Evolutionary conservation across 768 basidiomycete species (phyloP).

Genomic region (Suillus ampliporus): DNA sequence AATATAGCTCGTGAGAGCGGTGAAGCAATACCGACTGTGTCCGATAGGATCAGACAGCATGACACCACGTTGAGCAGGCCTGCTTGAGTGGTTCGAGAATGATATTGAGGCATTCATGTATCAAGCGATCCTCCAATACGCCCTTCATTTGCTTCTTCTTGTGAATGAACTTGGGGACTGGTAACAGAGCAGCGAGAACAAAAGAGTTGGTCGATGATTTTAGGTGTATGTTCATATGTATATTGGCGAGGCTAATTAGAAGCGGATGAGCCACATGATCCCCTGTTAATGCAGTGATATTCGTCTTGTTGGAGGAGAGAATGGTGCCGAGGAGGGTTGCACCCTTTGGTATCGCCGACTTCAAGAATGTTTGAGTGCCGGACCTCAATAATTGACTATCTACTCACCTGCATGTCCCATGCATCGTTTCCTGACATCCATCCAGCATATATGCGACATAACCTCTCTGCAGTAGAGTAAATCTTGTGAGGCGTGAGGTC

Average conservation of each 20-base stretch:
- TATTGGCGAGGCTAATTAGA: slow-evolving; percentile 38
- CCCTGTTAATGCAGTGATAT: slow-evolving; percentile 37
- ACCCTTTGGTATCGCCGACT: slow-evolving; percentile 23
- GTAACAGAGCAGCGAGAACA: slow-evolving; percentile 31
- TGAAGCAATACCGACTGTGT: too few relatives aligned
- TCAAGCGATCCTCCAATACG: slow-evolving; percentile 23
- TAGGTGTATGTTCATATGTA: slow-evolving; percentile 30
- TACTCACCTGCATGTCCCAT: too few relatives aligned
- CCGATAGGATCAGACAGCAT: too few relatives aligned
- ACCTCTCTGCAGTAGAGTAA: too few relatives aligned
- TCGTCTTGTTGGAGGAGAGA: slow-evolving; percentile 39
- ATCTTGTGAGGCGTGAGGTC: not conserved
- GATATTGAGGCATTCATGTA: slow-evolving; percentile 25
- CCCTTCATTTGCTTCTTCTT: slow-evolving; percentile 21
- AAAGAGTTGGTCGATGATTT: slow-evolving; percentile 35
- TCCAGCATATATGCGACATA: too few relatives aligned
- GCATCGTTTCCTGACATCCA: too few relatives aligned
- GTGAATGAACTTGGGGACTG: slow-evolving; percentile 19
- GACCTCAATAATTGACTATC: slow-evolving; percentile 17
- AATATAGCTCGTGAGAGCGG: too few relatives aligned
- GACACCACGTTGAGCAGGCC: slow-evolving; percentile 19
- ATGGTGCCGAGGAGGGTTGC: slow-evolving; percentile 31
- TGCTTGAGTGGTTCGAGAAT: slow-evolving; percentile 22
- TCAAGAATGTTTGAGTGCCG: not conserved
- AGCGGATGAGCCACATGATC: slow-evolving; percentile 35